Evolutionary conservation across 1,284 basidiomycete species (phyloP), one percentile per base, ranked within the genome.

Genomic region (Coniferiporia weirii): DNA sequence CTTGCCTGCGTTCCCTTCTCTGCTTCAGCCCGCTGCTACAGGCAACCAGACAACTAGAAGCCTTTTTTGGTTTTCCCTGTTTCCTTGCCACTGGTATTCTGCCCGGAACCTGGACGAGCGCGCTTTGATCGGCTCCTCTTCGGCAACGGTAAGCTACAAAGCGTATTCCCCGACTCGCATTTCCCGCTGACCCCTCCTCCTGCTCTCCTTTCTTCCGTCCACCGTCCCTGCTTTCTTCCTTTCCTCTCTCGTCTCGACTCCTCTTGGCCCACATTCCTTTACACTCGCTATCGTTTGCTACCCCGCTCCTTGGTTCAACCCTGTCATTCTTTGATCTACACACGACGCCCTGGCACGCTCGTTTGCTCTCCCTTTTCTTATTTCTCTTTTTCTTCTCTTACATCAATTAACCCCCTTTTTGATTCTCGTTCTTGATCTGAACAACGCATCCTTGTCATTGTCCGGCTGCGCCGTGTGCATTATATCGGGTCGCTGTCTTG

Each of bases 111-210:
- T 45, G 49, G 22, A 3, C 36, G 54, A 49, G 57, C 57, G 57
- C 46, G 32, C 12, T 53, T 51, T 57, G 50, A 56, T 61, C 60
- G 60, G 55, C 34, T 17, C 60, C 55, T 53, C 55, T 57, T 60
- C 60, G 60, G 56, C 44, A 60, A 60, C 57, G 57, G 57, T 59
- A 54, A 54, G 60, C 52, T 56, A 51, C 60, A 54, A 58, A 58
- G 52, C 48, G 32, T 13, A 22, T 50, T 38, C 45, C 46, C 56
- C 52, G 43, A 17, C 47, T 50, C 38, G 22, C 35, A 27, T 35
- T 27, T 47, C 45, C 48, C 40, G 32, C 55, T 57, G 55, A 52
- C 36, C 15, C 36, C 45, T 27, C 19, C 40, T 58, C 45, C 51
- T 38, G 36, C 46, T 36, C 36, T 49, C n/a, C 47, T 20, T 27